Base-by-base conservation (phyloP, 2,329 filamentous ascomycete genomes). In the Rhexocercosporidium sp. region DNA sequence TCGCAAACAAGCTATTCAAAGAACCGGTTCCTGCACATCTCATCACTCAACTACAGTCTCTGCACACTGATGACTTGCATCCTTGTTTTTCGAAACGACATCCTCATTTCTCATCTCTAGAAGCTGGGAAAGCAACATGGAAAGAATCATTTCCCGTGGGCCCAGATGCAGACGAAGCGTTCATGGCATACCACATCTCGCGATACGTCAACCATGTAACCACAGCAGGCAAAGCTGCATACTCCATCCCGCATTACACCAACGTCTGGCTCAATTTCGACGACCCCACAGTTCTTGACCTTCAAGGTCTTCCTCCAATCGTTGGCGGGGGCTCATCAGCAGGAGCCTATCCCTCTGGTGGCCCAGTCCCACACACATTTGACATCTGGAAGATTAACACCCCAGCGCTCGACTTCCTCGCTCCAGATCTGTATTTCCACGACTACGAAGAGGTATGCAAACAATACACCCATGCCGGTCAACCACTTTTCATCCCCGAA, bases 401-500 rank as follows among this genome's bases (percentile, higher is more conserved):
- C 0, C 80, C 79, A 0, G 69, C 77, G 0, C 78, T 85, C 7
- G 82, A 84, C 62, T 80, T 85, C 20, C 75, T 85, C 18, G 77
- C 80, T 0, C 83, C 83, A 0, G 83, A 85, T 37, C 41, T 85
- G 3, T 85, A 85, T 68, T 79, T 85, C 20, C 81, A 84, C 68
- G 79, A 84, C 44, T 85, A 85, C 68, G 78, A 80, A 51, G 73
- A 68, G 0, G 78, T 81, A 0, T 85, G 83, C 65, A 71, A 81
- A 29, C 41, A 69, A 37, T 85, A 84, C 66, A 73, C 79, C 3
- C 81, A 83, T 59, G 74, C 78, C 3, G 73, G 75, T 12, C 81
- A 84, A 68, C 78, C 82, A 0, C 77, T 86, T 0, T 85, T 85
- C 69, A 84, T 86, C 44, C 84, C 84, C 0, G 84, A 86, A 74